phyloP scores from a whole-genome alignment of 441 rosid species.

The Metrosideros polymorpha region DNA sequence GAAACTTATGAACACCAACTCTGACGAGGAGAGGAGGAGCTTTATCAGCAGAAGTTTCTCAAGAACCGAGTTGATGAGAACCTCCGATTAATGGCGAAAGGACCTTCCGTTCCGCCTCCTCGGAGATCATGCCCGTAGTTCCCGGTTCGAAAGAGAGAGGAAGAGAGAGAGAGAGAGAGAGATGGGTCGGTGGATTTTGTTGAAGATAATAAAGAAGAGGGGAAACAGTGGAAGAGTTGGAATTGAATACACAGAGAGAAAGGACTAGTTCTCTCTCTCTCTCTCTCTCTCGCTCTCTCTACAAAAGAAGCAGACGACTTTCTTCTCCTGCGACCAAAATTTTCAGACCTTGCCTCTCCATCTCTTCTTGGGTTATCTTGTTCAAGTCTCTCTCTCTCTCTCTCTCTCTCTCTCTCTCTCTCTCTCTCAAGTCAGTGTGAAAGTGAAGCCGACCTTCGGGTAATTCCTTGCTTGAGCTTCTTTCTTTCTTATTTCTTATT shows the following conservation, averaged over 20 bases:
- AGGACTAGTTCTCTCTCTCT: slow-evolving; percentile 17
- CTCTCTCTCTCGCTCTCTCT: slow-evolving; percentile 1
- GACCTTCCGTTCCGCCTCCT: slow-evolving; percentile 5
- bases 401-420: slow-evolving; percentile 1
- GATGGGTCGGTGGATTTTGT: neutral
- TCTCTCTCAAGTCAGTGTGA: neutral
- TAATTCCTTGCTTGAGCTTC: neutral
- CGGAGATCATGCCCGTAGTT: slow-evolving; percentile 6
- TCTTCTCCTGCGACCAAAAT: neutral
- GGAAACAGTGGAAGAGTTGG: neutral
- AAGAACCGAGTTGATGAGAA: neutral
- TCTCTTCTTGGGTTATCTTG: neutral
- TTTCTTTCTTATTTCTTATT: neutral
- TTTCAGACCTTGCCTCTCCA: neutral
- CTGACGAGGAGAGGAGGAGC: neutral
- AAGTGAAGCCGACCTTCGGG: neutral
- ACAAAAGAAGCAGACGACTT: neutral
- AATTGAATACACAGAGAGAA: slow-evolving; percentile 29
- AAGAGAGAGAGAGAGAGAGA: neutral
- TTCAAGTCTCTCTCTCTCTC: neutral
- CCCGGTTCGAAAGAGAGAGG: neutral
- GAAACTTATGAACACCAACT: slow-evolving; percentile 2
- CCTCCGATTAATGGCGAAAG: slow-evolving; percentile 18
- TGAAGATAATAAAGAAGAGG: slow-evolving; percentile 2
- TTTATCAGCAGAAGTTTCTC: neutral